A percentile compares a stretch with the other conserved stretches of the same genome.
phyloP scores from a whole-genome alignment of 305 asterid species.

The Plantago rigida region DNA sequence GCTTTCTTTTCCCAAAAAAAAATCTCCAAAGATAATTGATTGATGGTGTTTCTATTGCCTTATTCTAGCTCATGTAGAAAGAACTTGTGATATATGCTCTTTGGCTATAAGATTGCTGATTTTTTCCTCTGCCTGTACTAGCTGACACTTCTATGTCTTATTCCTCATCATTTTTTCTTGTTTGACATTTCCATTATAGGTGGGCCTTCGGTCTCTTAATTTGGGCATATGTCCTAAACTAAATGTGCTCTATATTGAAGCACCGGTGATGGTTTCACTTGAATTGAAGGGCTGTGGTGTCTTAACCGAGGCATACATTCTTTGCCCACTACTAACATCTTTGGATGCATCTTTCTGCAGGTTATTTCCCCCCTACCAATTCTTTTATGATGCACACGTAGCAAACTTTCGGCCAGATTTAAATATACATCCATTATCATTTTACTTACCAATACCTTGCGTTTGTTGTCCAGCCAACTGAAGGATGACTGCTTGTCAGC shows the following conservation, averaged over 20 bases:
- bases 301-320: slow-evolving; percentile 64
- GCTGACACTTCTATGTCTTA: slow-evolving; percentile 1
- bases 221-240: slow-evolving; percentile 95
- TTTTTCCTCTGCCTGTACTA: neutral
- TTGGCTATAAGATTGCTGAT: too few relatives aligned
- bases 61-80: too few relatives aligned
- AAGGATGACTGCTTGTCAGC: slow-evolving; percentile 89
- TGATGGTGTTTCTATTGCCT: too few relatives aligned
- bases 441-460: slow-evolving; percentile 18
- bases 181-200: slow-evolving; percentile 40
- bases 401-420: neutral
- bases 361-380: slow-evolving; percentile 29
- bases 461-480: slow-evolving; percentile 58
- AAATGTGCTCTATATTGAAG: slow-evolving; percentile 63
- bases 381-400: neutral
- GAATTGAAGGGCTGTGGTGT: slow-evolving; percentile 98
- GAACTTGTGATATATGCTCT: too few relatives aligned
- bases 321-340: slow-evolving; percentile 75
- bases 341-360: slow-evolving; percentile 99
- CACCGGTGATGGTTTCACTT: slow-evolving; percentile 78
- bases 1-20: too few relatives aligned
- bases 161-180: slow-evolving; percentile 7
- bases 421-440: neutral
- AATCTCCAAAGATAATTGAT: too few relatives aligned
- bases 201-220: slow-evolving; percentile 82